Evolutionary conservation across 2,329 filamentous ascomycete species (phyloP), one percentile per base, ranked within the genome.

Genomic region (Colletotrichum cordylinicola): DNA sequence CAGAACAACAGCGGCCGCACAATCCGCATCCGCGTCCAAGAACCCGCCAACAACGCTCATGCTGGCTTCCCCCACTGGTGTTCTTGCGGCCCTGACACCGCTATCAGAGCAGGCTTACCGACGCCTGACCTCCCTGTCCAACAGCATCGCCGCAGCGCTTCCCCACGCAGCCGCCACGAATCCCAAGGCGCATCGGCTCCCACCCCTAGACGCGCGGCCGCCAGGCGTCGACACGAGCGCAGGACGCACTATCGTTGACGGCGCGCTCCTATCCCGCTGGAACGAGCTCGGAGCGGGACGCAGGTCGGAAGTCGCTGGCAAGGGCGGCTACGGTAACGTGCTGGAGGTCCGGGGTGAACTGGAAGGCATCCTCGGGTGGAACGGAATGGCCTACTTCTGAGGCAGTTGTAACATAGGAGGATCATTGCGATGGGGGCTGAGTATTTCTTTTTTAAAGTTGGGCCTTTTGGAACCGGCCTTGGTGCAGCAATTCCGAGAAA

Each of bases 21-120:
- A 31, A 18, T n/a, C 58, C 12, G 56, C 27, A 71, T 80, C 39
- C 70, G 74, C 43, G 78, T 80, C 77, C 72, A 83, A 80, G 76
- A 82, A 81, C 78, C 82, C 79, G 79, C 87, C 83, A 82, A 85
- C 70, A 52, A 65, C 78, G 39, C 87, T 96, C 73, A 91, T 98
- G 72, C 86, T 96, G 60, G 91, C 93, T n/a, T 93, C 93, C 0
- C 88, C 92, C 9, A 94, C 95, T 0, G 97, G 97, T 66, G 91
- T 93, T 24, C 85, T 98, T 15, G 92, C 94, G 0, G 88, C 96
- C 10, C 89, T 99, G 12, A 94, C 94, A 0, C 92, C 96, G 0
- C 88, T 98, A 2, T 88, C 93, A 1, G 96, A 98, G 84, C 88
- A 93, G 8, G 89, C 93, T 13, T 98, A 98, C 85, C 93, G 97